phyloP scores from a whole-genome alignment of 2,329 filamentous ascomycete species.

The Westerdykella aurantiaca region DNA sequence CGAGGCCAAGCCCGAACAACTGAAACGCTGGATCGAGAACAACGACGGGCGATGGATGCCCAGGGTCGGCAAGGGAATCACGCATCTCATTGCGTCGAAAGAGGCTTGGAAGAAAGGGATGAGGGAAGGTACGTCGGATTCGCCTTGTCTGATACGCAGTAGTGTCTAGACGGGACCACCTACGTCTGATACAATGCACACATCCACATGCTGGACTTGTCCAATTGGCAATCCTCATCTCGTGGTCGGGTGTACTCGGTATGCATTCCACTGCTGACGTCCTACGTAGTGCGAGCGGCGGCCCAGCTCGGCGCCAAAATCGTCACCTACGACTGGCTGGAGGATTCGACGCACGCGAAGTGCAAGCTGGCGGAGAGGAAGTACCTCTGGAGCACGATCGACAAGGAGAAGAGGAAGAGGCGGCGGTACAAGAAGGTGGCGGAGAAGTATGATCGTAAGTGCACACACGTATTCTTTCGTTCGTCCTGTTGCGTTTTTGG shows the following conservation, averaged over 20 bases:
- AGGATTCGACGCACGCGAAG: slow-evolving; percentile 43
- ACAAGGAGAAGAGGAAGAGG: slow-evolving; percentile 10
- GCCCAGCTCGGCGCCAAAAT: slow-evolving; percentile 21
- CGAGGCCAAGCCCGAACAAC: slow-evolving; percentile 40
- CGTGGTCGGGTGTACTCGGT: too few species aligned
- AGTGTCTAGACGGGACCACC: neutral
- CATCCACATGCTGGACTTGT: neutral
- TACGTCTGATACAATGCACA: neutral
- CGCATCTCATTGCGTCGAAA: slow-evolving; percentile 65
- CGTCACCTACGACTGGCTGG: slow-evolving; percentile 43
- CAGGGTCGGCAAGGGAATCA: slow-evolving; percentile 52
- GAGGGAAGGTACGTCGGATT: slow-evolving; percentile 35
- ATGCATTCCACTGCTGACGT: too few species aligned
- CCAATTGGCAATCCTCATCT: too few species aligned
- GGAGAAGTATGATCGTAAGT: slow-evolving; percentile 20
- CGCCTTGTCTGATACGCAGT: neutral
- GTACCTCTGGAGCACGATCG: slow-evolving; percentile 29
- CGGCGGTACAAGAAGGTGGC: slow-evolving; percentile 29
- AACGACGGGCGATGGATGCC: slow-evolving; percentile 56
- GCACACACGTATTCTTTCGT: neutral
- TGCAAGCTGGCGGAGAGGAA: slow-evolving; percentile 27
- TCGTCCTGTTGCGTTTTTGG: neutral
- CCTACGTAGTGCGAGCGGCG: slow-evolving; percentile 8
- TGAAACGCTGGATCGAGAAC: slow-evolving; percentile 59
- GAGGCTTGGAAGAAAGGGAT: slow-evolving; percentile 53